phyloP scores from a whole-genome alignment of 768 basidiomycete species.

The Mycena kentingensis region DNA sequence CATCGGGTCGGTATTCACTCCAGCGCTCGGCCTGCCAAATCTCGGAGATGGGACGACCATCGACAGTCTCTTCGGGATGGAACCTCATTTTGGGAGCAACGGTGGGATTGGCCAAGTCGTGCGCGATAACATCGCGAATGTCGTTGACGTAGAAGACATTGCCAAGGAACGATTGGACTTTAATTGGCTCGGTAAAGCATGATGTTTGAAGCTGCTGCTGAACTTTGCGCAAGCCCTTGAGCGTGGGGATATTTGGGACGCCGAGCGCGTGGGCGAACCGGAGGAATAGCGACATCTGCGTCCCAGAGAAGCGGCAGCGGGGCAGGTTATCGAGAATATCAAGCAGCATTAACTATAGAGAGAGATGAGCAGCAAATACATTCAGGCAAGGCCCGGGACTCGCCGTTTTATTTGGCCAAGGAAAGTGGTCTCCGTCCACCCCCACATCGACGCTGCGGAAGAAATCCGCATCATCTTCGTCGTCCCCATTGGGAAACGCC shows the following conservation, averaged over 20 bases:
- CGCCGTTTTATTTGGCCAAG: neutral
- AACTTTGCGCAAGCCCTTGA: constrained; percentile 7
- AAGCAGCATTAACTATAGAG: constrained; percentile 14
- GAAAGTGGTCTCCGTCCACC: neutral
- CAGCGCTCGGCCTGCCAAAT: constrained; percentile 18
- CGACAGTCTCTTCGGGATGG: constrained; percentile 20
- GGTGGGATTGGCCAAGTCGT: constrained; percentile 19
- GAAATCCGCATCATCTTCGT: no score
- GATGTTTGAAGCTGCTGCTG: neutral
- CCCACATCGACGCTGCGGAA: neutral
- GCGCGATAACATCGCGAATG: constrained; percentile 14
- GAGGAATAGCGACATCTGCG: constrained; percentile 16
- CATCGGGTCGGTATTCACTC: constrained; percentile 1
- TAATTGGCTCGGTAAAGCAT: neutral
- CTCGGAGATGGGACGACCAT: constrained; percentile 5
- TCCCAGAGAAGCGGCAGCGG: constrained; percentile 16
- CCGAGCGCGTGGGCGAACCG: constrained; percentile 5
- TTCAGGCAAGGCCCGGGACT: neutral
- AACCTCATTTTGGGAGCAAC: constrained; percentile 14
- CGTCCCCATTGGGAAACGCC: neutral
- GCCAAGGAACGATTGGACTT: neutral
- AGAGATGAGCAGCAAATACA: neutral
- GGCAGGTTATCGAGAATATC: constrained; percentile 23
- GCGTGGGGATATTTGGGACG: constrained; percentile 12
- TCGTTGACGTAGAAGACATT: constrained; percentile 26